Evolutionary conservation across 2,329 filamentous ascomycete genomes (phyloP).

Genomic region (Gaeumannomyces sp.): DNA sequence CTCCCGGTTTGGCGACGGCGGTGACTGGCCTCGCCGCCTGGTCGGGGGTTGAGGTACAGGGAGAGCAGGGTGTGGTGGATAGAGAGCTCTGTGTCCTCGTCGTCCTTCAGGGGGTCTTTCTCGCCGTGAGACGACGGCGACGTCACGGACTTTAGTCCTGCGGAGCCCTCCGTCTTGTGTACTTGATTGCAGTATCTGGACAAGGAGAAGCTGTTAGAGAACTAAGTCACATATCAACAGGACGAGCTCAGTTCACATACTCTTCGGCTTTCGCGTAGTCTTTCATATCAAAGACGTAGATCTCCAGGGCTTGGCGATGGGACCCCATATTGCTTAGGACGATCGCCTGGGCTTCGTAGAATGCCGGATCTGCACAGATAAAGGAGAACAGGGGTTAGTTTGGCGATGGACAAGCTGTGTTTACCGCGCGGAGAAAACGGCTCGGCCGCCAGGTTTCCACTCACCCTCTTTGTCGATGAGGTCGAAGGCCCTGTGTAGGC

Average conservation of each 20-base stretch:
- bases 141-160: slow-evolving; percentile 19
- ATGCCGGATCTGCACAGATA: slow-evolving; percentile 60
- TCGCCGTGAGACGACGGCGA: slow-evolving; percentile 26
- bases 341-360: slow-evolving; percentile 85
- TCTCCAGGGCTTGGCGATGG: slow-evolving; percentile 91
- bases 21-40: slow-evolving; percentile 21
- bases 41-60: slow-evolving; percentile 70
- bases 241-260: slow-evolving; percentile 42
- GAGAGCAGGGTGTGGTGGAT: slow-evolving; percentile 91
- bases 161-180: slow-evolving; percentile 45
- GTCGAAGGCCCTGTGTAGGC: slow-evolving; percentile 67
- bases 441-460: slow-evolving; percentile 19
- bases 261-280: slow-evolving; percentile 90
- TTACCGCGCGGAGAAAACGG: background rate
- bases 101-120: slow-evolving; percentile 37
- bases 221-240: background rate
- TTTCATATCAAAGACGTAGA: slow-evolving; percentile 91
- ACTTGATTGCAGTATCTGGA: slow-evolving; percentile 80
- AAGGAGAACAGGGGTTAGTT: background rate
- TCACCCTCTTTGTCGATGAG: slow-evolving; percentile 74
- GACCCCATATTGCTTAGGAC: slow-evolving; percentile 92
- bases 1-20: slow-evolving; percentile 63
- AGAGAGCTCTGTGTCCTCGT: slow-evolving; percentile 54
- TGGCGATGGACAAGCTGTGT: slow-evolving; percentile 9
- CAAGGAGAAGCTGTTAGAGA: background rate